A percentile compares a stretch with the other conserved stretches of the same genome.
These are phyloP conservation scores for Lactuca saligna DNA, from an alignment of 129 eudicot genomes.

Conservation along the genomic window DNA sequence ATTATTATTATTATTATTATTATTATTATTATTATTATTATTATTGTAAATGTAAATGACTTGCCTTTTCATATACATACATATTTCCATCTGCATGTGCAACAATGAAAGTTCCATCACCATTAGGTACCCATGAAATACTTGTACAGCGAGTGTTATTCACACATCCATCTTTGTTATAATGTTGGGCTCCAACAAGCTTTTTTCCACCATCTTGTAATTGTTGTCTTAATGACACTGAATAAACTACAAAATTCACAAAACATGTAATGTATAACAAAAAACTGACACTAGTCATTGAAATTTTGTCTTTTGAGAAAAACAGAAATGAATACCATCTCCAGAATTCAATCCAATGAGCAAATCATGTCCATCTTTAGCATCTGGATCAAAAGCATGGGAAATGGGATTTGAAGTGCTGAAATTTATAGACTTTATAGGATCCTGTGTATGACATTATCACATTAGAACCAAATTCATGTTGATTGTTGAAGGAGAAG, in stretches of 20 bases:
- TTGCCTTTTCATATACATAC: slow-evolving; percentile 90
- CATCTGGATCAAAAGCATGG: slow-evolving; percentile 88
- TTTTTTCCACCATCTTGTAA: slow-evolving; percentile 92
- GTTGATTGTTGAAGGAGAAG: background rate
- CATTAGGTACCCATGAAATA: slow-evolving; percentile 87
- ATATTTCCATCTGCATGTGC: slow-evolving; percentile 95
- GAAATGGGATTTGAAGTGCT: slow-evolving; percentile 90
- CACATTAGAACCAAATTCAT: background rate
- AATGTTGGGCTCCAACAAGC: slow-evolving; percentile 95
- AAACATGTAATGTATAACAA: slow-evolving; percentile 23
- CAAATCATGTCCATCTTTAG: slow-evolving; percentile 98
- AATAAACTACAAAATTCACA: slow-evolving; percentile 63
- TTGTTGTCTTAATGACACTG: slow-evolving; percentile 89
- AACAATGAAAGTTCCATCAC: slow-evolving; percentile 84
- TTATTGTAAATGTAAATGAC: slow-evolving; percentile 23
- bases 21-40: background rate
- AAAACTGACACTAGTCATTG: background rate
- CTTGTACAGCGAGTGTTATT: slow-evolving; percentile 91
- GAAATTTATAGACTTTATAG: slow-evolving; percentile 85
- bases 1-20: no score
- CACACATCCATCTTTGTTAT: slow-evolving; percentile 91
- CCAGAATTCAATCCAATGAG: slow-evolving; percentile 88
- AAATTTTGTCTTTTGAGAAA: background rate
- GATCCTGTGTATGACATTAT: slow-evolving; percentile 60
- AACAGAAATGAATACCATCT: slow-evolving; percentile 60